A percentile compares a stretch with the other conserved stretches of the same genome.
Evolutionary conservation across 2,329 filamentous ascomycete species (phyloP).

Genomic region (Diaporthe citriasiana): DNA sequence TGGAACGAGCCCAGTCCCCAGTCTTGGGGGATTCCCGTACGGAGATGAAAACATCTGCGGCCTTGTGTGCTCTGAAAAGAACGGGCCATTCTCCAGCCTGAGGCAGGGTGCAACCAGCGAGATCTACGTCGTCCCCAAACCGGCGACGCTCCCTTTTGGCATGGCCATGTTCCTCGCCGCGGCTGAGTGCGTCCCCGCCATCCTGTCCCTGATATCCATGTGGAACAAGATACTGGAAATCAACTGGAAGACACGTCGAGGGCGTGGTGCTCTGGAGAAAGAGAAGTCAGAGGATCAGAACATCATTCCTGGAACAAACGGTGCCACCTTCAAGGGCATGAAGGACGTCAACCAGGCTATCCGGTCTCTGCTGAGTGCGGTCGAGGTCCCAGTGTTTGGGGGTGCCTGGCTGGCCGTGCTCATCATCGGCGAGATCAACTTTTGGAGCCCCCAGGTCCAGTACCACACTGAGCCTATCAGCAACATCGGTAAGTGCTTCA

Average conservation of each 20-base stretch:
- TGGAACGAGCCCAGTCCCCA: constrained; percentile 52
- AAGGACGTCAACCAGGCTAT: constrained; percentile 69
- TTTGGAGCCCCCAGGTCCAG: constrained; percentile 68
- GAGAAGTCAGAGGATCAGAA: constrained; percentile 47
- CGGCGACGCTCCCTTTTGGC: constrained; percentile 68
- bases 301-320: constrained; percentile 68
- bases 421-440: constrained; percentile 74
- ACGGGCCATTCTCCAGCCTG: constrained; percentile 68
- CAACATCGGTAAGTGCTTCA: constrained; percentile 65
- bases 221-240: constrained; percentile 75
- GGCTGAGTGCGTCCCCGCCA: constrained; percentile 75
- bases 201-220: constrained; percentile 72
- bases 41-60: constrained; percentile 57
- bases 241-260: constrained; percentile 64
- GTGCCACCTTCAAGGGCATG: constrained; percentile 65
- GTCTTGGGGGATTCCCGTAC: constrained; percentile 61
- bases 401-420: constrained; percentile 72
- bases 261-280: constrained; percentile 53
- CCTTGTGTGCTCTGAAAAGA: constrained; percentile 59
- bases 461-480: constrained; percentile 74
- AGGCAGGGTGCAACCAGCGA: constrained; percentile 69
- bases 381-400: constrained; percentile 71
- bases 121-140: constrained; percentile 74
- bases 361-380: constrained; percentile 64
- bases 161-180: constrained; percentile 72